These are phyloP conservation scores for Fusarium sp. DNA, from an alignment of 2,329 filamentous ascomycete genomes.

Conservation along the genomic window DNA sequence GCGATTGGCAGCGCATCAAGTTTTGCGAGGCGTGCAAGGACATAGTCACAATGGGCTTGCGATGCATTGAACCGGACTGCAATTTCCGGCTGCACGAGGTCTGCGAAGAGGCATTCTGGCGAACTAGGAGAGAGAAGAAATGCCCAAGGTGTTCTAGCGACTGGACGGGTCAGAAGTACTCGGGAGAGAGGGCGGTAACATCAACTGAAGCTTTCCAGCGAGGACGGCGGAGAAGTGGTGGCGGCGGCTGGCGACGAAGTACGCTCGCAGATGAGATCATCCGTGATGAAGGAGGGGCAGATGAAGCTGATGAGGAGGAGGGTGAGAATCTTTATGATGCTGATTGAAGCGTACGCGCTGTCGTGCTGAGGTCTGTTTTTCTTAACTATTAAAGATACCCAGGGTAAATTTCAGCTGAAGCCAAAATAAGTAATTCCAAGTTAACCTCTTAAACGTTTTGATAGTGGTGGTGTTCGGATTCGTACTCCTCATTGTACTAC, in stretches of 20 bases:
- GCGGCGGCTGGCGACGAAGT: constrained; percentile 45
- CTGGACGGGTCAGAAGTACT: constrained; percentile 63
- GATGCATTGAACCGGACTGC: constrained; percentile 77
- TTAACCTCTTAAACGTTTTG: constrained; percentile 6
- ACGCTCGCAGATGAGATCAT: constrained; percentile 52
- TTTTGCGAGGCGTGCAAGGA: constrained; percentile 89
- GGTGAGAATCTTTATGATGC: constrained; percentile 30
- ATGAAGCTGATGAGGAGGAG: constrained; percentile 40
- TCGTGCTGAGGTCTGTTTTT: constrained; percentile 3
- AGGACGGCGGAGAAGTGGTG: constrained; percentile 52
- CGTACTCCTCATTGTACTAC: constrained; percentile 7
- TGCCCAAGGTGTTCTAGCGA: constrained; percentile 71
- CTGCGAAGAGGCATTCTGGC: constrained; percentile 79
- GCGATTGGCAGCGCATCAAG: constrained; percentile 81
- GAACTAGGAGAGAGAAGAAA: constrained; percentile 67
- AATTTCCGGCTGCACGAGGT: constrained; percentile 78
- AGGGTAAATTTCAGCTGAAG: constrained; percentile 25
- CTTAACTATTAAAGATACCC: constrained; percentile 40
- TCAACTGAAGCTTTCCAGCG: constrained; percentile 62
- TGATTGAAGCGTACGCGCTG: constrained; percentile 17
- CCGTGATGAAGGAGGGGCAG: constrained; percentile 44
- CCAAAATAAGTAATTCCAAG: constrained; percentile 10
- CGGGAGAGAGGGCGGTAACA: constrained; percentile 68
- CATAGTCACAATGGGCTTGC: constrained; percentile 84
- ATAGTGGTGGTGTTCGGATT: constrained; percentile 23